A percentile compares a stretch with the other conserved stretches of the same genome.
Conservation (phyloP, 169 alveolate genomes). For the Cryptosporidium baileyi region DNA sequence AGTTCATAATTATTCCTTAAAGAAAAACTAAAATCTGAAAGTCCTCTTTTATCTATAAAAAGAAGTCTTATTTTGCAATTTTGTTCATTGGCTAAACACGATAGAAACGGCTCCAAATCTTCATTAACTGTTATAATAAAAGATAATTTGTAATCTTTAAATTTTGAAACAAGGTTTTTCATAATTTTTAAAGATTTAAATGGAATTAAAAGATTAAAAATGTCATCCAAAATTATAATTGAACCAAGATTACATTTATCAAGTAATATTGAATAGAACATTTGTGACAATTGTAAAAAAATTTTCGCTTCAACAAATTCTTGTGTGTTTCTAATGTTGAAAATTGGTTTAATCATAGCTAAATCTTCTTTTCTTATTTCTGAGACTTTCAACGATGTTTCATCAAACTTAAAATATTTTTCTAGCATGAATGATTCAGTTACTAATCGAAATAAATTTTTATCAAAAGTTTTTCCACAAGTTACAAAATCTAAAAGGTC, state of each 20-base stretch:
- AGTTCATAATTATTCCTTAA: too few species aligned
- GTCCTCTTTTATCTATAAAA: background rate
- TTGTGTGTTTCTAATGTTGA: conserved; percentile 23
- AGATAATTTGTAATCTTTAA: conserved; percentile 1
- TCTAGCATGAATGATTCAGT: background rate
- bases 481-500: conserved; percentile 16
- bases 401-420: background rate
- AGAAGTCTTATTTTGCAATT: background rate
- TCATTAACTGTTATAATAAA: conserved; percentile 16
- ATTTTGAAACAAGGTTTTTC: background rate
- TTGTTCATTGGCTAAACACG: background rate
- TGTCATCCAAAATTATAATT: conserved; percentile 24
- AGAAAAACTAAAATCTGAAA: too few species aligned
- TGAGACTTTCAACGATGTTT: background rate
- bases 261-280: conserved; percentile 7
- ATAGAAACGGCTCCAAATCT: conserved; percentile 3
- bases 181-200: background rate
- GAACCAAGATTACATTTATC: background rate
- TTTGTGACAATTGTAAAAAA: conserved; percentile 30
- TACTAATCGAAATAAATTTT: conserved; percentile 19
- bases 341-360: background rate
- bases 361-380: background rate
- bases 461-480: conserved; percentile 1
- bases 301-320: conserved; percentile 38
- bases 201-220: conserved; percentile 21